Evolutionary conservation across 192 early-diverging fungal species (phyloP), one percentile per base, ranked within the genome.

Genomic region (Backusella mclennaniae): DNA sequence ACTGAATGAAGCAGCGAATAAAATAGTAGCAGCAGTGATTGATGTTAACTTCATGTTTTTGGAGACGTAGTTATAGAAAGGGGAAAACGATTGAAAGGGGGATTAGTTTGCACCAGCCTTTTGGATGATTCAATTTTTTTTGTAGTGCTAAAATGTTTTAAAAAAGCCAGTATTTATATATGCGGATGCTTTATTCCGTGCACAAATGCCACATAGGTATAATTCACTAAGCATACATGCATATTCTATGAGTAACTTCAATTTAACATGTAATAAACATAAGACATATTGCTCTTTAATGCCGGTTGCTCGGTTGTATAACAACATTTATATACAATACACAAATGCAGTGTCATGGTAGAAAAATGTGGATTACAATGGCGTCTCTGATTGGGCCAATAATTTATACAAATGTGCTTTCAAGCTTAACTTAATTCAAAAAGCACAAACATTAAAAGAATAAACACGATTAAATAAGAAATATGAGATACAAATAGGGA

Each of bases 251-350:
- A 26, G 26, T 29, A 63, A 11, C 56, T 63, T 12, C 26, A 63
- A 29, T 63, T 29, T 63, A 63, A 59, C 9, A 63, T 63, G 56
- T 63, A 63, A 63, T 63, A 63, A 63, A 63, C 56, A 63, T 63
- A 29, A 63, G 12, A 26, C 3, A 63, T 12, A 29, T 12, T 12
- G 56, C 8, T 63, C 0, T 26, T 63, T 63, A 29, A 4, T 63
- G 21, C 56, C 56, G 56, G 56, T 63, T 29, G 11, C 56, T 63
- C 56, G 56, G 56, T 63, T 63, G 56, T 63, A 63, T 63, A 63
- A 63, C 56, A 26, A 4, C 11, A 14, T 63, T 29, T 14, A 9
- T 14, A 29, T 29, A 29, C 4, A 11, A 23, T 26, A 29, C 4
- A 14, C 56, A 63, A 29, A 49, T 63, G 9, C 9, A 63, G 56